A percentile compares a stretch with the other conserved stretches of the same genome.
Conservation (phyloP, 2,329 filamentous ascomycete genomes). For the Aplosporella prunicola region DNA sequence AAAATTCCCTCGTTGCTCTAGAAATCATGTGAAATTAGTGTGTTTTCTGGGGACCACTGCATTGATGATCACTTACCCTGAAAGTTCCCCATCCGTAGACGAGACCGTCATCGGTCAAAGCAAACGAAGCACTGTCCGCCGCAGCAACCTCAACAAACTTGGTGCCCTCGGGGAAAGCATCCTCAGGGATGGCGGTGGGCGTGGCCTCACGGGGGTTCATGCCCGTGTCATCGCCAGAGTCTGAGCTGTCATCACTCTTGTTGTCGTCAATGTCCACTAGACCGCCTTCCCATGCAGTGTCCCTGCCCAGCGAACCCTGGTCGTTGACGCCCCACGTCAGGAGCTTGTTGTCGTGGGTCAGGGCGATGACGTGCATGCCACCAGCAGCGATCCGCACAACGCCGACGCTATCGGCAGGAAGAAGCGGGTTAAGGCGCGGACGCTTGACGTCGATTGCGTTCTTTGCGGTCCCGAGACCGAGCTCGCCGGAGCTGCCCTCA, state of each 20-base stretch:
- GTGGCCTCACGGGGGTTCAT: slow-evolving; percentile 66
- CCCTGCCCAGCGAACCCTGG: slow-evolving; percentile 67
- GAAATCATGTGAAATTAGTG: slow-evolving; percentile 14
- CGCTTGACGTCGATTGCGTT: slow-evolving; percentile 63
- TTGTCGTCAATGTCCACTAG: slow-evolving; percentile 44
- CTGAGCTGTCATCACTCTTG: slow-evolving; percentile 42
- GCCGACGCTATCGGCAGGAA: slow-evolving; percentile 48
- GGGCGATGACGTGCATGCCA: slow-evolving; percentile 70
- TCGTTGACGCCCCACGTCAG: slow-evolving; percentile 85
- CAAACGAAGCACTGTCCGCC: slow-evolving; percentile 67
- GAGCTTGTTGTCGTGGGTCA: slow-evolving; percentile 73
- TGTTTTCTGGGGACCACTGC: neutral
- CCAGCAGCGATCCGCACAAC: slow-evolving; percentile 70
- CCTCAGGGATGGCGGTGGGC: slow-evolving; percentile 48
- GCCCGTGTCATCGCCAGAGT: slow-evolving; percentile 48
- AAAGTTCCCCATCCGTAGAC: slow-evolving; percentile 84
- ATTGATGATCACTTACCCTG: slow-evolving; percentile 44
- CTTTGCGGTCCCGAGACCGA: slow-evolving; percentile 62
- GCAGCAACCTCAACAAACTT: slow-evolving; percentile 59
- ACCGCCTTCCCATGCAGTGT: slow-evolving; percentile 60
- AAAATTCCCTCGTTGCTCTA: slow-evolving; percentile 57
- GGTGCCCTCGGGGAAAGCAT: slow-evolving; percentile 52
- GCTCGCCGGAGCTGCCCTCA: slow-evolving; percentile 70
- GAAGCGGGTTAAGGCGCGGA: slow-evolving; percentile 57
- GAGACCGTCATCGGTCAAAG: slow-evolving; percentile 61